These are phyloP conservation scores for Cronartium ribicola DNA, from an alignment of 1,284 basidiomycete genomes.

Conservation along the genomic window DNA sequence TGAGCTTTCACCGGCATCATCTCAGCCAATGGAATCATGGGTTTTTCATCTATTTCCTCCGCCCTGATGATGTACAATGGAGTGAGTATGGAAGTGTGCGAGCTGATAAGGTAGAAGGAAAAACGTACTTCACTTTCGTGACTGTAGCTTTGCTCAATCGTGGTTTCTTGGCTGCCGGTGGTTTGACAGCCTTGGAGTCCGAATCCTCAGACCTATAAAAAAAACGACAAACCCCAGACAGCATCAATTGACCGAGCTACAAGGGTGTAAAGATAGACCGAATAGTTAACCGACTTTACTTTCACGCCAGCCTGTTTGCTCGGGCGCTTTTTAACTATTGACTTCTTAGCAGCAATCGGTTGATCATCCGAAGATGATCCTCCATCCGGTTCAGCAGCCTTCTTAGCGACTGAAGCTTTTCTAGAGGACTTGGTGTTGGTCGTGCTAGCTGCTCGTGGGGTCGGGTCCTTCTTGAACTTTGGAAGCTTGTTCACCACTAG, in stretches of 20 bases:
- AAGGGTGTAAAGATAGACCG: too few relatives aligned
- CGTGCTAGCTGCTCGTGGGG: neutral
- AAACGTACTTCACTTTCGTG: neutral
- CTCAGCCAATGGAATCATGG: conserved; percentile 48
- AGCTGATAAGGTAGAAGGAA: neutral
- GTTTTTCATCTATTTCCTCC: conserved; percentile 44
- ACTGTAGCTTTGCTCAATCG: conserved; percentile 17
- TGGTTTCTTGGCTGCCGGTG: conserved; percentile 18
- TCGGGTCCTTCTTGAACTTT: neutral
- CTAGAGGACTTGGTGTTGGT: neutral
- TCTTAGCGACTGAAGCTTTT: neutral
- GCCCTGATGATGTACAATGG: conserved; percentile 50
- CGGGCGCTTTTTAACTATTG: too few relatives aligned
- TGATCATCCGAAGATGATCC: conserved; percentile 12
- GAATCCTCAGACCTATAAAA: neutral
- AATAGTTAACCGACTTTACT: too few relatives aligned
- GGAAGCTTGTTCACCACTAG: neutral
- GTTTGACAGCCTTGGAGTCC: conserved; percentile 39
- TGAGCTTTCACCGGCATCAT: conserved; percentile 46
- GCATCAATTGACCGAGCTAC: too few relatives aligned
- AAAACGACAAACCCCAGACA: too few relatives aligned
- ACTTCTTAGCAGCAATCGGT: too few relatives aligned
- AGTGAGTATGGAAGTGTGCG: neutral
- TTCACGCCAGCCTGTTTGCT: too few relatives aligned
- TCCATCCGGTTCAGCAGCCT: neutral